Percentiles rank a stretch among this genome's conserved stretches.
Conservation (phyloP, 2,329 filamentous ascomycete genomes). For the Neonectria coccinea region DNA sequence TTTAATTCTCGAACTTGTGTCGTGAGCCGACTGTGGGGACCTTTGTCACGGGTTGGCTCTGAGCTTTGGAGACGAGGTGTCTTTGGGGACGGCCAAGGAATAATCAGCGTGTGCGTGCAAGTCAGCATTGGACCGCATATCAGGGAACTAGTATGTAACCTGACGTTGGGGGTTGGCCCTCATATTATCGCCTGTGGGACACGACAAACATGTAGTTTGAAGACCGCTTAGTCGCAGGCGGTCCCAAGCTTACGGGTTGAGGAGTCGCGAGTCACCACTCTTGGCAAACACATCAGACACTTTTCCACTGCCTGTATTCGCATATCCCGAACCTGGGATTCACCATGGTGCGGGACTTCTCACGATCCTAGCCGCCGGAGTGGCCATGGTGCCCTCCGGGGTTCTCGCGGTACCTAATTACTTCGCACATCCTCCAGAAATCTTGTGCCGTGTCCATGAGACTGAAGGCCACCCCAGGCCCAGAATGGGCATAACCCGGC, state of each 20-base stretch:
- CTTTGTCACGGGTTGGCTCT: background rate
- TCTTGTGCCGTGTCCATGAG: background rate
- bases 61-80: background rate
- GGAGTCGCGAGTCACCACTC: background rate
- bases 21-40: background rate
- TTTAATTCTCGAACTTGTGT: slow-evolving; percentile 4
- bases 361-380: background rate
- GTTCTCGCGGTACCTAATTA: background rate
- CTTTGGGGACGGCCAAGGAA: background rate
- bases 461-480: background rate
- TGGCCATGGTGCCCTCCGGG: background rate
- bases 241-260: slow-evolving; percentile 19
- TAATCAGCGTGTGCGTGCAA: background rate
- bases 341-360: background rate
- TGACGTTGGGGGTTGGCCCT: background rate
- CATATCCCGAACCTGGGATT: background rate
- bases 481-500: background rate
- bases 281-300: slow-evolving; percentile 5
- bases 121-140: background rate
- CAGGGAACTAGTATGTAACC: background rate
- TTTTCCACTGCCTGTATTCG: background rate
- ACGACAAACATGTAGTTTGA: no score
- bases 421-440: background rate
- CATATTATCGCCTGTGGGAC: background rate
- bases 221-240: background rate